Evolutionary conservation across 257 asterid genomes (phyloP), one percentile per base, ranked within the genome.

Genomic region (Petunia axillaris): DNA sequence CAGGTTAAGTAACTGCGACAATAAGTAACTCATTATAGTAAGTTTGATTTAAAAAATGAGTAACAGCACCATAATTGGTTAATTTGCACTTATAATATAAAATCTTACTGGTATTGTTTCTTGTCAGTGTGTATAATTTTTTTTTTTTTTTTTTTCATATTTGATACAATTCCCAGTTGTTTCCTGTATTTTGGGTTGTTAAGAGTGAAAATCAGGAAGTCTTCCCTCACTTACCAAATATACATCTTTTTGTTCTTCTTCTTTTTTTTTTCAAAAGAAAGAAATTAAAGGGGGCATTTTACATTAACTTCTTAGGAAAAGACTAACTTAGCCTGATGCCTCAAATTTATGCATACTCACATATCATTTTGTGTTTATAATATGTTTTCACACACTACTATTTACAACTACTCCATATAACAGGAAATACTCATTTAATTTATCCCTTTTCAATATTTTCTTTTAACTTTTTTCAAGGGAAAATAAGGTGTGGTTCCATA

Each of bases 291-390:
- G 62, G 46, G 35, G 13, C 3, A 35, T 73, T 70, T 73, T 14
- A 73, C 43, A 11, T 50, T 50, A 35, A 43, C 35, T 73, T 48
- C 36, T 50, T 48, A 40, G 13, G 14, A 13, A 36, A 35, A 44
- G 13, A 73, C 77, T 50, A 14, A 50, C 62, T 50, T 73, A 48
- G 7, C 46, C 16, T 73, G 39, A 36, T 73, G 63, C 46, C 78
- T 50, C 53, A 50, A 50, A 9, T 35, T 73, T 50, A 73, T 50
- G 36, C 46, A 50, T 73, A 36, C 46, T 73, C 78, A 73, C 5
- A 11, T 5, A 11, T 11, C 62, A 11, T 36, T 71, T 71, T 25
- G 25, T 48, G 60, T 71, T 5, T 10, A 25, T 41, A 41, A 9
- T 48, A 1, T 10, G 38, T 25, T 46, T 71, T 71, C 25, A 2